phyloP scores from a whole-genome alignment of 23 red algal species.

The Gracilaria caudata region DNA sequence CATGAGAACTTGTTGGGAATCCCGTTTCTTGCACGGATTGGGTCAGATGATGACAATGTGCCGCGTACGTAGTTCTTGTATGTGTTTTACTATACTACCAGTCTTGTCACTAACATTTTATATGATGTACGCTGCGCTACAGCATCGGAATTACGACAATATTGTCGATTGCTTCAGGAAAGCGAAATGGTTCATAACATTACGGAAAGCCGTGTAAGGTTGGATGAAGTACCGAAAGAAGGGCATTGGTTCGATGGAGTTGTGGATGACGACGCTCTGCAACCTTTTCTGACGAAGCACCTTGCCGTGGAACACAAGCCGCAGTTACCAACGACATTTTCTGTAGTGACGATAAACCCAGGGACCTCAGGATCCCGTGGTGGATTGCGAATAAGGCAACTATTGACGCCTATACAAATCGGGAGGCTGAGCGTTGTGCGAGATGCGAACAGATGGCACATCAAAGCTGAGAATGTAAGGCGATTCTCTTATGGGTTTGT shows the following conservation, averaged over 20 bases:
- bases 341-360: constrained; percentile 61
- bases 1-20: constrained; percentile 64
- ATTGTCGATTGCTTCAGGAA: constrained; percentile 50
- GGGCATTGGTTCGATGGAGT: constrained; percentile 77
- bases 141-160: constrained; percentile 56
- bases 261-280: constrained; percentile 56
- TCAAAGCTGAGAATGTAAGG: constrained; percentile 44
- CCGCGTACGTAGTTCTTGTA: constrained; percentile 38
- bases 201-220: constrained; percentile 15
- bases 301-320: constrained; percentile 28
- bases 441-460: constrained; percentile 23
- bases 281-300: constrained; percentile 40
- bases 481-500: constrained; percentile 31
- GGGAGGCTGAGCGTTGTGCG: constrained; percentile 36
- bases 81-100: not conserved
- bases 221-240: constrained; percentile 57
- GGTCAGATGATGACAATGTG: constrained; percentile 46
- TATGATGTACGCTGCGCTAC: not conserved
- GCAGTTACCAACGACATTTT: constrained; percentile 18
- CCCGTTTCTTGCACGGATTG: constrained; percentile 59
- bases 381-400: constrained; percentile 49
- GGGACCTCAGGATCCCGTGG: constrained; percentile 49
- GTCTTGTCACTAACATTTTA: not conserved
- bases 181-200: constrained; percentile 51
- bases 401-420: constrained; percentile 14